phyloP scores from a whole-genome alignment of 1,139 yeast species.

The Pichia sp. region DNA sequence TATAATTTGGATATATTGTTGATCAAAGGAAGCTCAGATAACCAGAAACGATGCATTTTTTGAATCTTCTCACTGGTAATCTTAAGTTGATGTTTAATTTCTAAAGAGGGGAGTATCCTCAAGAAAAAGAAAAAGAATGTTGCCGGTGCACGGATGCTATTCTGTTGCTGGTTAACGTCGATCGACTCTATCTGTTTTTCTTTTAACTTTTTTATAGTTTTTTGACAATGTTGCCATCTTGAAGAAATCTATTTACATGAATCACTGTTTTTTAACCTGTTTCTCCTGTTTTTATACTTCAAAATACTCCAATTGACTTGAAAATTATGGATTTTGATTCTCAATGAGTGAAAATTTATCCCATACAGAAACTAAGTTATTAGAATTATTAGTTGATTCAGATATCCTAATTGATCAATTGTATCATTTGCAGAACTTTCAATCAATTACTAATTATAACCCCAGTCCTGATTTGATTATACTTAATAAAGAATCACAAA shows the following conservation, averaged over 20 bases:
- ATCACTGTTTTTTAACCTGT: not conserved
- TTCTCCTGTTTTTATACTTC: not conserved
- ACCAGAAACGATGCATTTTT: not conserved
- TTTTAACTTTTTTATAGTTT: not conserved
- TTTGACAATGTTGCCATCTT: not conserved
- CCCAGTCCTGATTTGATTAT: slow-evolving; percentile 32
- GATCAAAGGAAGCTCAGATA: not conserved
- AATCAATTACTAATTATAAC: slow-evolving; percentile 53
- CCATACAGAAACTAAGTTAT: slow-evolving; percentile 4
- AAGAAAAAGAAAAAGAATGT: not conserved
- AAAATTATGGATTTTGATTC: slow-evolving; percentile 3
- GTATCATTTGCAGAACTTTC: slow-evolving; percentile 38
- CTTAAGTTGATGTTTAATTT: not conserved
- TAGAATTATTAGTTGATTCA: slow-evolving; percentile 11
- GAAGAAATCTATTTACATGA: not conserved
- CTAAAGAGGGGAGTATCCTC: not conserved
- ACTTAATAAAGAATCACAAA: slow-evolving; percentile 22
- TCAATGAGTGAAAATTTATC: slow-evolving; percentile 10
- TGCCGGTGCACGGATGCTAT: not conserved
- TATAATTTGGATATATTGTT: not conserved
- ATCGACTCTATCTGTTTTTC: not conserved
- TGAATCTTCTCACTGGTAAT: not conserved
- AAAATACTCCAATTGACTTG: slow-evolving; percentile 4
- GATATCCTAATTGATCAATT: slow-evolving; percentile 35
- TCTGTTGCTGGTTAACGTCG: not conserved